Base-by-base conservation (phyloP, 2,329 filamentous ascomycete species). In the Verticillium albo-atrum region DNA sequence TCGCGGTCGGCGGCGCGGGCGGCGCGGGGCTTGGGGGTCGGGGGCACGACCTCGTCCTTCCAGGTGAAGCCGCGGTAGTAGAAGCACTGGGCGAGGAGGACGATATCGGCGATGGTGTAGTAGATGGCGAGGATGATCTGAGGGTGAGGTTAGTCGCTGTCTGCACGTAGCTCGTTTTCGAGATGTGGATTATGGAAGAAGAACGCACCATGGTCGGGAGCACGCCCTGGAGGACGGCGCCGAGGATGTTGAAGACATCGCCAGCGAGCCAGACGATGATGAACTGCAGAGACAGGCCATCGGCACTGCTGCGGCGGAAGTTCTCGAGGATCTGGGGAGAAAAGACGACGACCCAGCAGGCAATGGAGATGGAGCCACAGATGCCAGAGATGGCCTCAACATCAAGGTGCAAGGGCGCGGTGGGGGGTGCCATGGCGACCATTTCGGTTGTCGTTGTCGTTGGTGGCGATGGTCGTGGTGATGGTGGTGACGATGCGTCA, bases 331-430 rank as follows among this genome's bases (percentile, higher is more conserved):
- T 97, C 68, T 99, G 95, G 2, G 95, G 95, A 1, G 92, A 95
- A 78, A 97, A 99, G 60, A 99, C 95, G 35, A 98, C 91, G 60
- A 98, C 90, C 95, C 95, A 97, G 72, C 93, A 97, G 56, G 93
- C 93, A 71, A 99, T 97, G 53, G 92, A 97, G 66, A 99, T 93
- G 9, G 93, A 97, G 35, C 93, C 91, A 61, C 54, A 67, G 68
- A 97, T 97, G 58, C 94, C 94, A 67, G 91, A 96, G 68, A 97
- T 87, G 62, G 93, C 92, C 71, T 95, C 91, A 61, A 97, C 88
- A 73, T 97, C 90, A 66, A 97, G 81, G 74, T 90, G 89, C 62
- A 86, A 72, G n/a, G 77, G 79, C 37, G 70, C 76, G 23, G 82
- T 82, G 4, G 83, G 82, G 55, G 83, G 83, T 56, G 79, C 81